These are phyloP conservation scores for Plantago lanceolata DNA, from an alignment of 305 asterid genomes.

Conservation along the genomic window DNA sequence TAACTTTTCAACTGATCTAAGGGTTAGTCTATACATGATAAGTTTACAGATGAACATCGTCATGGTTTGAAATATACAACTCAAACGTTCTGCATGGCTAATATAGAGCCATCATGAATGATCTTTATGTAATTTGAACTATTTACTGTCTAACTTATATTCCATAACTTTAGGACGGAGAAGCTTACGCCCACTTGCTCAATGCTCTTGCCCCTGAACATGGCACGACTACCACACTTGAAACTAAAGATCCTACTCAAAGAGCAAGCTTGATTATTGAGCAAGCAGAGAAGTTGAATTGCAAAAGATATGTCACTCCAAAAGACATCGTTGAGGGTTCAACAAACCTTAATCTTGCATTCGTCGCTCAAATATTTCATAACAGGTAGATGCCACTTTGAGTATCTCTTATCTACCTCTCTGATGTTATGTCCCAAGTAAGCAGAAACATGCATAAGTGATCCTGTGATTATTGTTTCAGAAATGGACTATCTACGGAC, in stretches of 20 bases:
- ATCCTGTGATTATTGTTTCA: slow-evolving; percentile 23
- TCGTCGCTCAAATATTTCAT: slow-evolving; percentile 72
- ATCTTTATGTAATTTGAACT: background rate
- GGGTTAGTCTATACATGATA: no score
- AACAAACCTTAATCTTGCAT: slow-evolving; percentile 58
- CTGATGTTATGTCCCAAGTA: no score
- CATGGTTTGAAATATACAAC: no score
- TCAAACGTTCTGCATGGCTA: no score
- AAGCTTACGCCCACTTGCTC: slow-evolving; percentile 85
- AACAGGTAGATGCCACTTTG: slow-evolving; percentile 39
- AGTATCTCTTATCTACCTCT: no score
- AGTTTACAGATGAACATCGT: no score
- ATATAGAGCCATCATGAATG: no score
- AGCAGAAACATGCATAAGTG: background rate
- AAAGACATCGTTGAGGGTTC: slow-evolving; percentile 71
- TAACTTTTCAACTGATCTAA: slow-evolving; percentile 85
- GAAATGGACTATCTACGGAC: slow-evolving; percentile 80
- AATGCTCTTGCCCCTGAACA: slow-evolving; percentile 91
- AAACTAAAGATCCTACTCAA: slow-evolving; percentile 65
- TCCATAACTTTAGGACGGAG: slow-evolving; percentile 59
- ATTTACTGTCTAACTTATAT: slow-evolving; percentile 9
- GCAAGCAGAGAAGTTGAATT: slow-evolving; percentile 76
- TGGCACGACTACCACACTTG: slow-evolving; percentile 48
- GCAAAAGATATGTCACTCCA: slow-evolving; percentile 57
- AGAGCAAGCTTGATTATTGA: slow-evolving; percentile 78